Evolutionary conservation across 148 eudicot species (phyloP).

Genomic region (Cornus suecica): DNA sequence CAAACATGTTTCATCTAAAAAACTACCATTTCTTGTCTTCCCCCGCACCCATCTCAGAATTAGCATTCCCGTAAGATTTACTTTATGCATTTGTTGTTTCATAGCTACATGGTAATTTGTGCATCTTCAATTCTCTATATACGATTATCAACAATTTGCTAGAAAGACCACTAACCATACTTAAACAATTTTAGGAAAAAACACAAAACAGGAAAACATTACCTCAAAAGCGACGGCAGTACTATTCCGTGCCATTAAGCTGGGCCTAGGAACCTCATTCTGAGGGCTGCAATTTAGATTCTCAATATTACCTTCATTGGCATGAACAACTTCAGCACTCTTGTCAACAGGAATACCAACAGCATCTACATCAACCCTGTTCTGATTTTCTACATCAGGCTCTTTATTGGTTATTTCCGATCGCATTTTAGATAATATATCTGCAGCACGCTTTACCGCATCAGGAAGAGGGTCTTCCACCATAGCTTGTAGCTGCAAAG

Average conservation of each 20-base stretch:
- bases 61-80: too few species aligned
- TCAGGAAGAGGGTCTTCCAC: conserved; percentile 60
- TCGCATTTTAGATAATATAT: conserved; percentile 10
- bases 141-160: too few species aligned
- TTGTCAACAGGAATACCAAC: conserved; percentile 8
- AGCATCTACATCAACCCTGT: conserved; percentile 7
- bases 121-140: too few species aligned
- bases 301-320: neutral
- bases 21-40: too few species aligned
- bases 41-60: too few species aligned
- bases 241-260: conserved; percentile 51
- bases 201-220: conserved; percentile 6
- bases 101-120: too few species aligned
- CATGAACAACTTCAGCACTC: conserved; percentile 18
- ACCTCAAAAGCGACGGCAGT: conserved; percentile 49
- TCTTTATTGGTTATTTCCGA: conserved; percentile 15
- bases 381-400: conserved; percentile 13
- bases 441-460: conserved; percentile 31
- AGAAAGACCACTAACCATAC: neutral
- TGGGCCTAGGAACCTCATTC: conserved; percentile 27
- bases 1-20: too few species aligned
- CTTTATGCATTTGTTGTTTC: too few species aligned
- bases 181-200: neutral
- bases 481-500: conserved; percentile 39
- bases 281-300: neutral